Evolutionary conservation across 2,329 filamentous ascomycete species (phyloP).

Genomic region (Sclerotinia nivalis): DNA sequence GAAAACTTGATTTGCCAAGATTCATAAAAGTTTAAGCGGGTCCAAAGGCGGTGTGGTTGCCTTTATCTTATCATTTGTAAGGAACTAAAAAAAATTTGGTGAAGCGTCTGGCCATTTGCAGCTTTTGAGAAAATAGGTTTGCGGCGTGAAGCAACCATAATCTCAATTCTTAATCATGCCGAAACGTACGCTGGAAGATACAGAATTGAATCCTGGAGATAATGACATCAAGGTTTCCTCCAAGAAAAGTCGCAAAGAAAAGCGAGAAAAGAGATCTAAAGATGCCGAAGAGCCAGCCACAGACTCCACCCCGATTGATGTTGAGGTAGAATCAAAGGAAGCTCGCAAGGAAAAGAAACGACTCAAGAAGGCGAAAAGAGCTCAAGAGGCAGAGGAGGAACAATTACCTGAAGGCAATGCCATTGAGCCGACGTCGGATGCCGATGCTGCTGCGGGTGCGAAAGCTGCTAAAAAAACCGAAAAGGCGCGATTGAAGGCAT

Average conservation of each 20-base stretch:
- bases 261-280: conserved; percentile 32
- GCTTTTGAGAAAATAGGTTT: not conserved
- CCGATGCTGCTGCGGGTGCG: conserved; percentile 24
- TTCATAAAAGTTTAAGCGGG: not conserved
- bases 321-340: conserved; percentile 41
- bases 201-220: conserved; percentile 31
- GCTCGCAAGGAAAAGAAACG: conserved; percentile 45
- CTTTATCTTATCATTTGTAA: conserved; percentile 21
- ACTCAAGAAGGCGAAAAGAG: conserved; percentile 43
- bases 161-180: conserved; percentile 33
- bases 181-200: conserved; percentile 40
- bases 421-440: conserved; percentile 24
- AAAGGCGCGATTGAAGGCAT: conserved; percentile 41
- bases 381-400: conserved; percentile 26
- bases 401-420: conserved; percentile 33
- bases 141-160: conserved; percentile 1
- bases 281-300: conserved; percentile 27
- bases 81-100: not conserved
- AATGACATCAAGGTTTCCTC: conserved; percentile 22
- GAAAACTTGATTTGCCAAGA: not conserved
- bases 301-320: conserved; percentile 24
- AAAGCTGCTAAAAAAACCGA: conserved; percentile 42
- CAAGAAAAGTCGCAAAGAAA: conserved; percentile 40
- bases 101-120: conserved; percentile 8
- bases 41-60: not conserved